These are phyloP conservation scores for Primulina eburnea DNA, from an alignment of 257 asterid genomes.

Conservation along the genomic window DNA sequence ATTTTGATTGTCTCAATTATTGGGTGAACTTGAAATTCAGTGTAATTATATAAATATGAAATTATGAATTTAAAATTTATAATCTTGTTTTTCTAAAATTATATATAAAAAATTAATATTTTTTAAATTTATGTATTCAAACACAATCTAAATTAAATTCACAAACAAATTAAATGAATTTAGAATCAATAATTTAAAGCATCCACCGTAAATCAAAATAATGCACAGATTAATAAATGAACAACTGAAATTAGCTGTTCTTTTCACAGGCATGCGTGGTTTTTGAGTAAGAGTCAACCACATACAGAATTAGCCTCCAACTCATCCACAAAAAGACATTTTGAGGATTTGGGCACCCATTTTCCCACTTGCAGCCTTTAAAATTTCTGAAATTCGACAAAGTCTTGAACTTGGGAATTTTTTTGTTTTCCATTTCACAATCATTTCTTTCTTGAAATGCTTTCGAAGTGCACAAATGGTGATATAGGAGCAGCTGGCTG, in stretches of 20 bases:
- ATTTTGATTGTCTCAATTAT: too few species aligned
- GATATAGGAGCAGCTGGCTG: conserved; percentile 2
- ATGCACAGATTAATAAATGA: conserved; percentile 20
- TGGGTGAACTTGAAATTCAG: too few species aligned
- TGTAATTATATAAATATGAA: too few species aligned
- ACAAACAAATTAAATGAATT: too few species aligned
- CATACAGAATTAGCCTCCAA: conserved; percentile 26
- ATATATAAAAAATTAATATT: too few species aligned
- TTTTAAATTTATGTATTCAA: too few species aligned
- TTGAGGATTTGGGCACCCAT: conserved; percentile 21
- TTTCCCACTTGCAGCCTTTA: conserved; percentile 10
- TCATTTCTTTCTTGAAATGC: not conserved
- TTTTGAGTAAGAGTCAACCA: conserved; percentile 28
- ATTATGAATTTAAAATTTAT: too few species aligned
- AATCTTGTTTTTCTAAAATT: too few species aligned
- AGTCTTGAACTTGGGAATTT: conserved; percentile 16
- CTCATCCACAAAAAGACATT: conserved; percentile 11
- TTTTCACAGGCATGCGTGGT: conserved; percentile 19
- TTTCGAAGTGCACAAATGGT: conserved; percentile 7
- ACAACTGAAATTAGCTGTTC: conserved; percentile 23
- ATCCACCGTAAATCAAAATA: not conserved
- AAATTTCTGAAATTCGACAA: conserved; percentile 19
- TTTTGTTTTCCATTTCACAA: conserved; percentile 11
- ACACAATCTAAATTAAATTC: too few species aligned
- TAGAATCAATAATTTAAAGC: not conserved